Base-by-base conservation (phyloP, 139 green algal species). In the Trebouxia sp. region DNA sequence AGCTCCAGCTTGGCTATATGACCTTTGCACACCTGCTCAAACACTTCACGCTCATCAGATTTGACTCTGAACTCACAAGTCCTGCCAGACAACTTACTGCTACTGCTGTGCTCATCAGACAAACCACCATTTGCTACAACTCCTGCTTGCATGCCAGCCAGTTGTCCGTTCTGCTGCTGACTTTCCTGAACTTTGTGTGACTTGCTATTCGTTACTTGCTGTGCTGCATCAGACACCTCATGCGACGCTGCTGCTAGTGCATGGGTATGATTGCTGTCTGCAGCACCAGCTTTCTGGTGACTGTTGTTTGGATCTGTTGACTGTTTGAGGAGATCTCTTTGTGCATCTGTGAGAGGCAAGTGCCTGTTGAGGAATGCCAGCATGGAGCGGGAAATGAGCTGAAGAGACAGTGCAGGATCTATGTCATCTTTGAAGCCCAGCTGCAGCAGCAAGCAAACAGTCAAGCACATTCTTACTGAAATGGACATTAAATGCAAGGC, bases 291-390 rank as follows among this genome's bases (percentile, higher is more conserved):
- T n/a, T n/a, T n/a, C n/a, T n/a, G n/a, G n/a, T n/a, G n/a, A n/a
- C n/a, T n/a, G n/a, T n/a, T n/a, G n/a, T n/a, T n/a, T n/a, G n/a
- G n/a, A n/a, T n/a, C n/a, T n/a, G n/a, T n/a, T n/a, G 35, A 51
- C 26, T 70, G 17, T 14, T 66, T 50, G 50, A 70, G 51, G 6
- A 48, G 48, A 26, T 30, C 24, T 20, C 50, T 28, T 37, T 80
- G 75, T 17, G 30, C 38, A 5, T 43, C 48, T 38, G 75, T 70
- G 11, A 81, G 55, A 6, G 87, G 85, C 45, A 91, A 69, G 76
- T 91, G 87, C 26, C 48, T 35, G 35, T 72, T 81, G 37, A 91
- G 78, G 76, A 91, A 91, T 28, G 50, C 65, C 35, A 88, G 80
- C 45, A 55, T 50, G 7, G 83, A 69, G 22, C 47, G 41, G n/a